Evolutionary conservation across 768 basidiomycete species (phyloP).

Genomic region (Chlorophyllum brunneum): DNA sequence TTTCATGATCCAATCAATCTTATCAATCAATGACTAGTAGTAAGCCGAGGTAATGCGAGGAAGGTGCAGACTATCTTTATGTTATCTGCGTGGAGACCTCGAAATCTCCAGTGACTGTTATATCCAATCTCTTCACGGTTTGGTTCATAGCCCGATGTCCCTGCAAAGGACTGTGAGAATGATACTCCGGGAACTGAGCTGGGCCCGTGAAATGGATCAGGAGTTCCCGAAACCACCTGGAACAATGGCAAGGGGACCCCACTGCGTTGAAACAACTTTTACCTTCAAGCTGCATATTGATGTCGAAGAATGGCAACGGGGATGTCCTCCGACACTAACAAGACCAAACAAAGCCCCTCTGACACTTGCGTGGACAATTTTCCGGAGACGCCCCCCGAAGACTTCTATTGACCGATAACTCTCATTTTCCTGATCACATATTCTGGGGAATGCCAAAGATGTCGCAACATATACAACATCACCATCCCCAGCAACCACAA

Average conservation of each 20-base stretch:
- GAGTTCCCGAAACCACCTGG: too few relatives aligned
- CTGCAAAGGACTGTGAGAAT: too few relatives aligned
- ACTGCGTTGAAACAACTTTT: background rate
- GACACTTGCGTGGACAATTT: constrained; percentile 12
- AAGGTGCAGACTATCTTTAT: background rate
- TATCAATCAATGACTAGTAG: constrained; percentile 3
- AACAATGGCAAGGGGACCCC: too few relatives aligned
- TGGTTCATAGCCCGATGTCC: background rate
- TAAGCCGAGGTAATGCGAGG: constrained; percentile 6
- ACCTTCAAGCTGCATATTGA: too few relatives aligned
- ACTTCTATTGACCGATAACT: constrained; percentile 30
- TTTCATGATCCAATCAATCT: background rate
- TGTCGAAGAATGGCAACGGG: background rate
- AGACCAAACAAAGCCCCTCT: constrained; percentile 17
- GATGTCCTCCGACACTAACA: constrained; percentile 14
- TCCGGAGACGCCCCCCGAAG: constrained; percentile 32
- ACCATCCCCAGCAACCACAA: constrained; percentile 29
- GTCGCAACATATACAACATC: constrained; percentile 41
- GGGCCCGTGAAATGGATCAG: too few relatives aligned
- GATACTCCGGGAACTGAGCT: too few relatives aligned
- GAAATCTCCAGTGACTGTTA: background rate
- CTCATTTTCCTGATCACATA: constrained; percentile 17
- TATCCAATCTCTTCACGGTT: background rate
- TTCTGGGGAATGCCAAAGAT: constrained; percentile 28
- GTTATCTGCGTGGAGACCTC: constrained; percentile 11